Base-by-base conservation (phyloP, 2,329 filamentous ascomycete species). In the Colletotrichum echinochloae region DNA sequence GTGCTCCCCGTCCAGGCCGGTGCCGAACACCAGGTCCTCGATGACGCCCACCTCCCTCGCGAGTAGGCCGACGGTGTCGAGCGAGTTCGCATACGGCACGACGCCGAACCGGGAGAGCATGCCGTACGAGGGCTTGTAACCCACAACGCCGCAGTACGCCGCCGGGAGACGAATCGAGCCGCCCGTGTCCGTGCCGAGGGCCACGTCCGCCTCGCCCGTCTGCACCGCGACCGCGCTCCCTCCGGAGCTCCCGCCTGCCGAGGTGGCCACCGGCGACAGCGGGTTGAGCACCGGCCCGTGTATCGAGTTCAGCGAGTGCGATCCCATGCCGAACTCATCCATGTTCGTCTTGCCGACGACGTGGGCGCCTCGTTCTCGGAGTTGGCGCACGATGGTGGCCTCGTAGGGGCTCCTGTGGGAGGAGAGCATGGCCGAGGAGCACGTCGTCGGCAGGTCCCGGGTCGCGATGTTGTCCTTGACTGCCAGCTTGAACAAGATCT, bases 261-360 rank as follows among this genome's bases (percentile, higher is more conserved):
- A 96, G 33, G 89, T 79, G 68, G 82, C 64, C 55, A 77, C 78
- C 52, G 75, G 70, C 1, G 77, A 70, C 62, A 83, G 79, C 9
- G 81, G 83, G 72, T 87, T 90, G 62, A 79, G 83, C 5, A 95
- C 92, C 1, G 88, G 79, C 1, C 92, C 93, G 75, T 91, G 89
- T 65, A 85, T 81, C 0, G 94, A 94, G 76, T 91, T 90, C 61
- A 83, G 83, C 1, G 94, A 95, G 75, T 97, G 91, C 11, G 94
- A 97, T 2, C 94, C 94, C 95, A 97, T 97, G 35, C 95, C 94
- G 78, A 97, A 97, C 78, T 97, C 96, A 81, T 98, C 96, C 85
- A 98, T 90, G 78, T 97, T 97, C 2, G 94, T 95, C 81, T 97
- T 97, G 8, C 92, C 92, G 1, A 90, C 85, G 2, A 95, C 79